Conservation (phyloP, 202 grass and related monocot species). For the Carex arenaria region DNA sequence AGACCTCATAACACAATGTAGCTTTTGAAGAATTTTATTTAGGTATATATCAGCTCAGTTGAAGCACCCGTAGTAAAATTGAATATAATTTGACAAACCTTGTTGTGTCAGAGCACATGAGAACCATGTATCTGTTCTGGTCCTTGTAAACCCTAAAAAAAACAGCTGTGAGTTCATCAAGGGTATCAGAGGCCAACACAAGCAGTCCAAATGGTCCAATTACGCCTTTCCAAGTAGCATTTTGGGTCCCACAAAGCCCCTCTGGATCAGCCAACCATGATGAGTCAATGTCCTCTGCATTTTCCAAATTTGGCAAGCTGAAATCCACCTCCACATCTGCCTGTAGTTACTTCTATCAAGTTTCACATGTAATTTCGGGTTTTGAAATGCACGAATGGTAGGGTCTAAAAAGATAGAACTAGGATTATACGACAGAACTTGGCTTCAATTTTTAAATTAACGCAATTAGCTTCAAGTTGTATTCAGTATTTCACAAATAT, state of each 20-base stretch:
- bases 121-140: conserved; percentile 45
- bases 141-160: conserved; percentile 69
- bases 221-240: conserved; percentile 26
- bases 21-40: neutral
- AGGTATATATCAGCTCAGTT: neutral
- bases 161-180: conserved; percentile 56
- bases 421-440: neutral
- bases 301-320: conserved; percentile 31
- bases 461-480: neutral
- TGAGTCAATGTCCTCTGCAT: conserved; percentile 45
- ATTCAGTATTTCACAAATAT: neutral
- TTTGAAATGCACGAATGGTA: neutral
- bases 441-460: neutral
- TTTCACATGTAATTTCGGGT: neutral
- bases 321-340: conserved; percentile 82
- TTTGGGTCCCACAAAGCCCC: conserved; percentile 50
- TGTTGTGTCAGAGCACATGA: conserved; percentile 61
- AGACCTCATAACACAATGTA: neutral
- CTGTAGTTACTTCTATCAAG: conserved; percentile 28
- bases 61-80: neutral
- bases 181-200: conserved; percentile 53
- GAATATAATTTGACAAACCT: conserved; percentile 32
- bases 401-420: neutral
- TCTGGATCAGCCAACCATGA: conserved; percentile 58
- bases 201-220: conserved; percentile 72